Percentiles rank a stretch among this genome's conserved stretches.
Evolutionary conservation across 192 early-diverging fungal genomes (phyloP).

Genomic region (Entomortierella parvispora): DNA sequence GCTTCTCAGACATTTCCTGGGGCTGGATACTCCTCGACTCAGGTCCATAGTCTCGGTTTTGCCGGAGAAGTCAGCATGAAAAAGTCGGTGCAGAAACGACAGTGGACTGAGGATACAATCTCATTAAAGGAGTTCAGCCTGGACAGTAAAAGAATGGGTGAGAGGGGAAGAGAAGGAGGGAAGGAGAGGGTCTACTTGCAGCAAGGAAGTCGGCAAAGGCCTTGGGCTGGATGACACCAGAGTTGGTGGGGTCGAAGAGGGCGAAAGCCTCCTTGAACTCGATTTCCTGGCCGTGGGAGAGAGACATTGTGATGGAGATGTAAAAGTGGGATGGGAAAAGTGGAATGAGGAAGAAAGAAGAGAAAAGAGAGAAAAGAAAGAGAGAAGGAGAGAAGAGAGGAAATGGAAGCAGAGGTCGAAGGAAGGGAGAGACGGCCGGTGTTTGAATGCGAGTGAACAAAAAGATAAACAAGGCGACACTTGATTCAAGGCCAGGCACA

Average conservation of each 20-base stretch:
- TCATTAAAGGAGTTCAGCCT: no score
- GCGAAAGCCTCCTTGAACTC: slow-evolving; percentile 53
- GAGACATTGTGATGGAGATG: slow-evolving; percentile 22
- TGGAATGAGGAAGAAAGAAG: background rate
- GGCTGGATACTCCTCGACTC: no score
- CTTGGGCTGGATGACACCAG: slow-evolving; percentile 49
- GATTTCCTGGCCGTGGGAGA: slow-evolving; percentile 48
- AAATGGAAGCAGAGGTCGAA: slow-evolving; percentile 2
- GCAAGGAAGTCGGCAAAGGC: slow-evolving; percentile 50
- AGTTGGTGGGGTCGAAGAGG: slow-evolving; percentile 55
- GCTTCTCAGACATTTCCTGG: no score
- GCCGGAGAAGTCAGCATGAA: no score
- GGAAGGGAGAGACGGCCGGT: slow-evolving; percentile 3
- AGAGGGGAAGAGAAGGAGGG: background rate
- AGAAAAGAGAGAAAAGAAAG: background rate
- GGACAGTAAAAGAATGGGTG: background rate
- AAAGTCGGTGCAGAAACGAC: no score
- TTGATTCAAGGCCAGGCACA: no score
- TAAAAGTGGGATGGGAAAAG: background rate
- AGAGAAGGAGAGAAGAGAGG: background rate
- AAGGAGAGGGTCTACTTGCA: slow-evolving; percentile 17
- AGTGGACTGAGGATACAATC: no score
- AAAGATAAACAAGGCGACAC: background rate
- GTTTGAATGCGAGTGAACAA: background rate
- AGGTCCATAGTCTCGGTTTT: no score